These are phyloP conservation scores for Amylocarpus encephaloides DNA, from an alignment of 2,329 filamentous ascomycete genomes.

Conservation along the genomic window DNA sequence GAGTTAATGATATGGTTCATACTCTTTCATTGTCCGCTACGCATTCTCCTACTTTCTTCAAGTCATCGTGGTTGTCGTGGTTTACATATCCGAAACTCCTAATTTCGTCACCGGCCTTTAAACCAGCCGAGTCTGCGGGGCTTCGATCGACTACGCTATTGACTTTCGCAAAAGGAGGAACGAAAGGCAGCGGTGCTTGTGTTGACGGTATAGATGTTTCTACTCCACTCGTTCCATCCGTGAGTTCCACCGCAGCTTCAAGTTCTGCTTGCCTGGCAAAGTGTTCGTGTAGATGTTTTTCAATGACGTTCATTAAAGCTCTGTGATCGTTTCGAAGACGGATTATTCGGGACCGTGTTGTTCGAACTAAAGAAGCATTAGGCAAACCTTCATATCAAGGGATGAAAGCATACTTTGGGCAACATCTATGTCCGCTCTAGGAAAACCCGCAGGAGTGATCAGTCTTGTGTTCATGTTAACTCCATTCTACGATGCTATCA, in stretches of 20 bases:
- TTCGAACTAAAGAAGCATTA: slow-evolving; percentile 60
- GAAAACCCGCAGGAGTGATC: slow-evolving; percentile 84
- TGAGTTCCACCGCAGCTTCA: slow-evolving; percentile 24
- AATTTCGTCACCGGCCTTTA: slow-evolving; percentile 75
- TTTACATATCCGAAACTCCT: slow-evolving; percentile 81
- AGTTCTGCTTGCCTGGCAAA: slow-evolving; percentile 63
- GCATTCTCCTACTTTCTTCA: slow-evolving; percentile 80
- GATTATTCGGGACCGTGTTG: slow-evolving; percentile 86
- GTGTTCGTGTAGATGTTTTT: slow-evolving; percentile 80
- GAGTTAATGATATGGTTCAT: slow-evolving; percentile 34
- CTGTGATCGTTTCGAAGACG: slow-evolving; percentile 90
- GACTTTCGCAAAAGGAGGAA: slow-evolving; percentile 77
- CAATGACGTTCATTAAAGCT: slow-evolving; percentile 74
- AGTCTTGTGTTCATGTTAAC: slow-evolving; percentile 89
- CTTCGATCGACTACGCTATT: slow-evolving; percentile 74
- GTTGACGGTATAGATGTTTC: slow-evolving; percentile 30
- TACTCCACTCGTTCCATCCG: slow-evolving; percentile 18
- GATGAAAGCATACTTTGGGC: slow-evolving; percentile 65
- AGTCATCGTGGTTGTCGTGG: slow-evolving; percentile 75
- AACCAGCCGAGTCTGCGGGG: slow-evolving; percentile 75
- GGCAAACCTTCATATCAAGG: neutral
- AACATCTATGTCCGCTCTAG: slow-evolving; percentile 88
- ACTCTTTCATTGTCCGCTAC: slow-evolving; percentile 88
- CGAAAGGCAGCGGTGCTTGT: slow-evolving; percentile 36
- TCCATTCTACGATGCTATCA: slow-evolving; percentile 58